phyloP scores from a whole-genome alignment of 805 yeast genomes.

The Millerozyma miso region DNA sequence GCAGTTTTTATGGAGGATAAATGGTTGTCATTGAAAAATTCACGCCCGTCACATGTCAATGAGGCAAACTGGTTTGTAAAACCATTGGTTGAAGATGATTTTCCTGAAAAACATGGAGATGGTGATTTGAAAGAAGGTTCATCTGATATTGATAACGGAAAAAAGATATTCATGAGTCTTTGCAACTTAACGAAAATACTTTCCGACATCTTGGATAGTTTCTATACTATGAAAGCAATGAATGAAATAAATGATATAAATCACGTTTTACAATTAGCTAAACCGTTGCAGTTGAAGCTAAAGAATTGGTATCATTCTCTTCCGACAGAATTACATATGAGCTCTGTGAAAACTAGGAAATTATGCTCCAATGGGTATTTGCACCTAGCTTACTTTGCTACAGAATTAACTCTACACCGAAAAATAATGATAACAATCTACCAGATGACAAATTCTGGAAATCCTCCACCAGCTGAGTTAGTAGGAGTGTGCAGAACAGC shows the following conservation, averaged over 20 bases:
- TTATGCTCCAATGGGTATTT: slow-evolving; percentile 73
- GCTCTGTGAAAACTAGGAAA: slow-evolving; percentile 52
- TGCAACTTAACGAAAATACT: slow-evolving; percentile 64
- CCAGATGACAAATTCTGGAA: slow-evolving; percentile 30
- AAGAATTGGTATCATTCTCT: slow-evolving; percentile 75
- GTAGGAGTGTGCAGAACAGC: slow-evolving; percentile 72
- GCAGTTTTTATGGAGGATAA: slow-evolving; percentile 90
- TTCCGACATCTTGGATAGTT: slow-evolving; percentile 65
- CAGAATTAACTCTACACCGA: slow-evolving; percentile 83
- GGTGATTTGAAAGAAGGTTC: slow-evolving; percentile 53
- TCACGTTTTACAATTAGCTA: slow-evolving; percentile 68
- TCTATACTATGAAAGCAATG: slow-evolving; percentile 69
- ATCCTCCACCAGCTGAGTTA: slow-evolving; percentile 32
- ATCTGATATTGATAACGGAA: slow-evolving; percentile 68
- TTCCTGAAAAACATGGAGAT: slow-evolving; percentile 64
- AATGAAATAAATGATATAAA: slow-evolving; percentile 54
- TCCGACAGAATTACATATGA: slow-evolving; percentile 63
- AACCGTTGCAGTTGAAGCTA: slow-evolving; percentile 69
- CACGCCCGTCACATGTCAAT: slow-evolving; percentile 77
- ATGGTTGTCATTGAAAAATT: slow-evolving; percentile 80
- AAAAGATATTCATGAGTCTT: slow-evolving; percentile 60
- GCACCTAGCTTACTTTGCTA: slow-evolving; percentile 82
- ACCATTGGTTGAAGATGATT: slow-evolving; percentile 66
- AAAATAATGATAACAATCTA: slow-evolving; percentile 58
- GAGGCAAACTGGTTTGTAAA: slow-evolving; percentile 78